A percentile compares a stretch with the other conserved stretches of the same genome.
Evolutionary conservation across 345 rosid genomes (phyloP).

Genomic region (Litchi chinensis): DNA sequence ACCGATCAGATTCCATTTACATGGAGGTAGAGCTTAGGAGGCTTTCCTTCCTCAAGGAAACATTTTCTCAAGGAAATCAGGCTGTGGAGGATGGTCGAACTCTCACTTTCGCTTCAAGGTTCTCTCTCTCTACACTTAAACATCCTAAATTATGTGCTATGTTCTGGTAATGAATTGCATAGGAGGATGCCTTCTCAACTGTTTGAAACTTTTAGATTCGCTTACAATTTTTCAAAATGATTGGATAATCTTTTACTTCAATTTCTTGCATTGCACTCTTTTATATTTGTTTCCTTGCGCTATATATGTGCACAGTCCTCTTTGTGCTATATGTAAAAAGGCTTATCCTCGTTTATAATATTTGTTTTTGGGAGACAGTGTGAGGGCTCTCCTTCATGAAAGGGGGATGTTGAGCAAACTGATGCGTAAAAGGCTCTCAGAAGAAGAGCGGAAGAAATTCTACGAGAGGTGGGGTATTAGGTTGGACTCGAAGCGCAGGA

Average conservation of each 20-base stretch:
- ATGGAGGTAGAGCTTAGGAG: constrained; percentile 90
- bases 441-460: constrained; percentile 65
- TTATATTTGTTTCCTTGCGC: too few relatives aligned
- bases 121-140: constrained; percentile 7
- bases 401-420: constrained; percentile 81
- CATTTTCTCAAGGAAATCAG: constrained; percentile 63
- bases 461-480: constrained; percentile 78
- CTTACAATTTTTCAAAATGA: background rate
- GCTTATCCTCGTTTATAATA: background rate
- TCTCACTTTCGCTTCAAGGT: constrained; percentile 78
- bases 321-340: background rate
- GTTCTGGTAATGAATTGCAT: background rate
- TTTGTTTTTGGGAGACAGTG: constrained; percentile 40
- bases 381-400: constrained; percentile 74
- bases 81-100: constrained; percentile 58
- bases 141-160: background rate
- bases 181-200: background rate
- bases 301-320: too few relatives aligned
- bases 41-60: constrained; percentile 82
- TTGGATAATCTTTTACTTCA: background rate
- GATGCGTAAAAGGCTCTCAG: constrained; percentile 68
- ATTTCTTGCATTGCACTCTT: background rate
- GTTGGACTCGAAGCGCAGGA: constrained; percentile 70
- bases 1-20: constrained; percentile 87
- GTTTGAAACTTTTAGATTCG: background rate